A percentile compares a stretch with the other conserved stretches of the same genome.
Conservation (phyloP, 139 green algal genomes). For the Pseudopediastrum boryanum region DNA sequence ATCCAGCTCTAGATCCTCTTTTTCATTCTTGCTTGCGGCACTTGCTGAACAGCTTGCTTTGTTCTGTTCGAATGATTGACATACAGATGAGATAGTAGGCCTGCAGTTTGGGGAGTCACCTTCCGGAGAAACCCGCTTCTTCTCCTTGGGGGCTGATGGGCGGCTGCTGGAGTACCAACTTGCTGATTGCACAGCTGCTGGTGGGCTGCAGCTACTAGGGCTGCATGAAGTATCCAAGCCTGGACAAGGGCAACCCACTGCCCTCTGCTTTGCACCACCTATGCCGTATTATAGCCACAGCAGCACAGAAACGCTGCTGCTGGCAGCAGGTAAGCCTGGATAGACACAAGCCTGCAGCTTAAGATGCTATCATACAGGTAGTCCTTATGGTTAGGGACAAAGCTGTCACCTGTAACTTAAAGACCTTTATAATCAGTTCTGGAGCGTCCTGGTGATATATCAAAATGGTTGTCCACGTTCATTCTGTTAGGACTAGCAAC, state of each 20-base stretch:
- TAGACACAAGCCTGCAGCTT: too few species aligned
- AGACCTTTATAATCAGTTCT: too few species aligned
- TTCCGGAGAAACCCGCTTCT: constrained; percentile 63
- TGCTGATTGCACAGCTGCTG: constrained; percentile 22
- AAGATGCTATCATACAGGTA: too few species aligned
- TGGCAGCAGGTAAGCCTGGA: constrained; percentile 59
- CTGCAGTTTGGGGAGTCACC: constrained; percentile 67
- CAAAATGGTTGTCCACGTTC: too few species aligned
- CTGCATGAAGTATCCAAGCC: constrained; percentile 39
- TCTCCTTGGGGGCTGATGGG: constrained; percentile 70
- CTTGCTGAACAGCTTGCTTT: not conserved
- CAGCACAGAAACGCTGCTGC: constrained; percentile 63
- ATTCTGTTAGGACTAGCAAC: too few species aligned
- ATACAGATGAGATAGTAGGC: constrained; percentile 41
- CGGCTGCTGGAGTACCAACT: constrained; percentile 75
- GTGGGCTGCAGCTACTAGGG: constrained; percentile 43
- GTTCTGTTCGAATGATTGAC: too few species aligned
- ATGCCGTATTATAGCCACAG: constrained; percentile 65
- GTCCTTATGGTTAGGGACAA: too few species aligned
- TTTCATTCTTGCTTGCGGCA: too few species aligned
- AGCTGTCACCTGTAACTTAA: too few species aligned
- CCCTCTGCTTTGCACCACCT: constrained; percentile 68
- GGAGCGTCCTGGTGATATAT: too few species aligned
- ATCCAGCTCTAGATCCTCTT: too few species aligned
- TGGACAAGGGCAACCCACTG: constrained; percentile 43